These are phyloP conservation scores for Tothia fuscella DNA, from an alignment of 2,329 filamentous ascomycete species.

Conservation along the genomic window DNA sequence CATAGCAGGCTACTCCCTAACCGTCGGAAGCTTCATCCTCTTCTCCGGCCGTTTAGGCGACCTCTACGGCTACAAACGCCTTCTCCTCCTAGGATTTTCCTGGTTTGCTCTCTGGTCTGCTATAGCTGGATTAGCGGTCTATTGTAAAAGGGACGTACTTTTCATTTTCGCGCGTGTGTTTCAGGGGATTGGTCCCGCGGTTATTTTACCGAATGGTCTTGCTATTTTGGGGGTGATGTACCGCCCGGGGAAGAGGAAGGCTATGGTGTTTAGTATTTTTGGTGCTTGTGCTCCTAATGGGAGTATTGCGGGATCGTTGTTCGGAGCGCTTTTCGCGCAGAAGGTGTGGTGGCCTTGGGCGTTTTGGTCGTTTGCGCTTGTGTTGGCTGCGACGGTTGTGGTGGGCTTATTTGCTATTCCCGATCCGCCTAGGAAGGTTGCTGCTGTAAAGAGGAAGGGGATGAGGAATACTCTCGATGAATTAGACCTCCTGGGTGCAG, in stretches of 20 bases:
- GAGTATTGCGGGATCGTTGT: conserved; percentile 29
- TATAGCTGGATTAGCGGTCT: conserved; percentile 33
- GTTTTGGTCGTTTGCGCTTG: conserved; percentile 34
- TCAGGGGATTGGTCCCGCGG: conserved; percentile 46
- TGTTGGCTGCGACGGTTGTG: conserved; percentile 25
- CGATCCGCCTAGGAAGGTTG: conserved; percentile 15
- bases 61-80: conserved; percentile 37
- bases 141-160: conserved; percentile 24
- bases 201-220: conserved; percentile 51
- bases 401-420: conserved; percentile 31
- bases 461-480: conserved; percentile 14
- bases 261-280: conserved; percentile 46
- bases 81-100: conserved; percentile 36
- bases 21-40: conserved; percentile 39
- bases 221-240: conserved; percentile 50
- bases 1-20: conserved; percentile 36
- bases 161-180: conserved; percentile 27
- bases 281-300: conserved; percentile 38
- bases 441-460: conserved; percentile 12
- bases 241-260: conserved; percentile 43
- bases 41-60: conserved; percentile 38
- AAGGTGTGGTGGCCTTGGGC: conserved; percentile 42
- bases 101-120: conserved; percentile 40
- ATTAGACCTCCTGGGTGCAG: conserved; percentile 33
- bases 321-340: conserved; percentile 28